These are phyloP conservation scores for Cercospora beticola DNA, from an alignment of 2,329 filamentous ascomycete species.

Conservation along the genomic window DNA sequence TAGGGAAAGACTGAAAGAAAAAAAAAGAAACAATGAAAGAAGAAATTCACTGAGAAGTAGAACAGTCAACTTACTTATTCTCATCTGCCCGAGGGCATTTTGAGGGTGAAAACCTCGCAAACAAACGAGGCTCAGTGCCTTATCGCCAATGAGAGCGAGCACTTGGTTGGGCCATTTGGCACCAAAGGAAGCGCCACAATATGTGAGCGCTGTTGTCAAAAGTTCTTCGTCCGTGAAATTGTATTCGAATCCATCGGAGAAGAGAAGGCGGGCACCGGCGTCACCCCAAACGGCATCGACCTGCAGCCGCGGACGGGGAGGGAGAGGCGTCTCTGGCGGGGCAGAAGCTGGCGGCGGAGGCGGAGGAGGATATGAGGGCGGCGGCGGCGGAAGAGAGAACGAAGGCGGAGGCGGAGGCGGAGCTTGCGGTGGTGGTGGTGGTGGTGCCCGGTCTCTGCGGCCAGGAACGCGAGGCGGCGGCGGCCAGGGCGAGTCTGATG, in stretches of 20 bases:
- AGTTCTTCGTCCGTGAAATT: background rate
- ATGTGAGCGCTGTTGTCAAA: background rate
- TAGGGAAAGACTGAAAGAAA: background rate
- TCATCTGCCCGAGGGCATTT: background rate
- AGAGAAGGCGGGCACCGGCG: background rate
- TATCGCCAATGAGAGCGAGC: conserved; percentile 5
- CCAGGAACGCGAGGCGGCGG: background rate
- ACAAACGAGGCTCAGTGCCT: background rate
- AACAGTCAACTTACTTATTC: background rate
- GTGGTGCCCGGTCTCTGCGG: background rate
- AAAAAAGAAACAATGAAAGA: background rate
- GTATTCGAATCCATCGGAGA: background rate
- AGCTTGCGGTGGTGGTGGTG: background rate
- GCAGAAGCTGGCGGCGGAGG: background rate
- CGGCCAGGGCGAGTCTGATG: background rate
- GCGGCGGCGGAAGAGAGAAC: background rate
- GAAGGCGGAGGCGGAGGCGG: background rate
- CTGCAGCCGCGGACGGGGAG: background rate
- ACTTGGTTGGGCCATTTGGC: background rate
- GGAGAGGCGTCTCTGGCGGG: background rate
- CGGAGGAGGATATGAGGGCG: background rate
- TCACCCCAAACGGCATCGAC: background rate
- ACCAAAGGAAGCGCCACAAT: background rate
- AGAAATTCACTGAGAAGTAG: background rate
- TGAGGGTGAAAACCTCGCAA: too few species aligned